A percentile compares a stretch with the other conserved stretches of the same genome.
Evolutionary conservation across 805 yeast species (phyloP).

Genomic region (Candida golubevii): DNA sequence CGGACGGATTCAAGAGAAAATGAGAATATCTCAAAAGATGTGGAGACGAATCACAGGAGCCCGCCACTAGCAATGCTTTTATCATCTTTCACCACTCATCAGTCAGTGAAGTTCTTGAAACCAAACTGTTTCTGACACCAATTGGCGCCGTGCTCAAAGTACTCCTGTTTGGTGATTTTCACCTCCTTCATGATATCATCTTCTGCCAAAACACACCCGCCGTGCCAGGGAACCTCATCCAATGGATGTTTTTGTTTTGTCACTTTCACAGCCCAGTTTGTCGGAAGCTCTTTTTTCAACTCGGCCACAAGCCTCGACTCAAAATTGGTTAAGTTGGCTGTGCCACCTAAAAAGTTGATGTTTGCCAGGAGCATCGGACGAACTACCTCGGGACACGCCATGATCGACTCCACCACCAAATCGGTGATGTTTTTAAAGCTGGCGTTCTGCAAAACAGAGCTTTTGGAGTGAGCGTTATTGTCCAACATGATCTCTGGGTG

Average conservation of each 20-base stretch:
- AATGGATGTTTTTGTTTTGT: slow-evolving; percentile 23
- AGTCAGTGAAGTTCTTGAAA: slow-evolving; percentile 23
- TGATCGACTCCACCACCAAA: slow-evolving; percentile 63
- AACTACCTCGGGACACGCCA: slow-evolving; percentile 65
- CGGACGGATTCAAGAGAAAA: too few species aligned
- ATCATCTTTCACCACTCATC: too few species aligned
- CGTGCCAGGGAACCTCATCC: slow-evolving; percentile 35
- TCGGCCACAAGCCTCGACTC: slow-evolving; percentile 56
- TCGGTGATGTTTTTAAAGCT: slow-evolving; percentile 76
- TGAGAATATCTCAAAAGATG: too few species aligned
- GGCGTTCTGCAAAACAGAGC: slow-evolving; percentile 31
- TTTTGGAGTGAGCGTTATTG: slow-evolving; percentile 25
- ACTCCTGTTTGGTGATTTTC: slow-evolving; percentile 71
- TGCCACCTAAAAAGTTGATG: slow-evolving; percentile 80
- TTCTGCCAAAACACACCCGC: slow-evolving; percentile 30
- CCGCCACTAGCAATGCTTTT: too few species aligned
- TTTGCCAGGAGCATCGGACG: slow-evolving; percentile 77
- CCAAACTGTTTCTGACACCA: slow-evolving; percentile 53
- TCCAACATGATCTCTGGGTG: slow-evolving; percentile 68
- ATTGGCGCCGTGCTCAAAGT: slow-evolving; percentile 76
- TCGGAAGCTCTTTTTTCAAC: slow-evolving; percentile 63
- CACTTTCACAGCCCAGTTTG: slow-evolving; percentile 61
- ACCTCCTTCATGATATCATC: slow-evolving; percentile 46
- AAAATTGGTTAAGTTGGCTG: slow-evolving; percentile 65
- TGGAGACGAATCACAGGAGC: too few species aligned